A percentile compares a stretch with the other conserved stretches of the same genome.
These are phyloP conservation scores for Colletotrichum agaves DNA, from an alignment of 2,329 filamentous ascomycete genomes.

Conservation along the genomic window DNA sequence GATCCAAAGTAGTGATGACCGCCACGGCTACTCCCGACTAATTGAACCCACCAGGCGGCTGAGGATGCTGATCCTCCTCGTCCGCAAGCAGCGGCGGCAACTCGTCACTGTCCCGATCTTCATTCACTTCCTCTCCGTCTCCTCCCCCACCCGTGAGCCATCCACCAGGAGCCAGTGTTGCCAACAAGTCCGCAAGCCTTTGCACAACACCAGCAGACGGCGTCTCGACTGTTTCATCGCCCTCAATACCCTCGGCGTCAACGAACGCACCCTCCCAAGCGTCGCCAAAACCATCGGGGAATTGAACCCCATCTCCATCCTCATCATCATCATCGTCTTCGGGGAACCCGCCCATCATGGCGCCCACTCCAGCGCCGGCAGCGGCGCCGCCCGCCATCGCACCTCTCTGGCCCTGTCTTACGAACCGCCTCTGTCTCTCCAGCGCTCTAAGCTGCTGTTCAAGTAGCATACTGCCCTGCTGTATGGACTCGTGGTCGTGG, in stretches of 20 bases:
- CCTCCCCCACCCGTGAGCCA: conserved; percentile 5
- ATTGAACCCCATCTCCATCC: neutral
- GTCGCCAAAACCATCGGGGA: neutral
- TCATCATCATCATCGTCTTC: conserved; percentile 36
- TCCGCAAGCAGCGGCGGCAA: neutral
- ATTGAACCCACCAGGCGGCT: conserved; percentile 7
- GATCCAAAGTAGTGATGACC: too few relatives aligned
- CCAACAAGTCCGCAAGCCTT: conserved; percentile 27
- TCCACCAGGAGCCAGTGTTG: conserved; percentile 27
- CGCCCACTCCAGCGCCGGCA: conserved; percentile 19
- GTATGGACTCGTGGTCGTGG: conserved; percentile 36
- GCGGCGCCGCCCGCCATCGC: conserved; percentile 12
- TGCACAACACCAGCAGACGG: conserved; percentile 24
- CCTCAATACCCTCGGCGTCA: conserved; percentile 33
- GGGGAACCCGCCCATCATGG: conserved; percentile 28
- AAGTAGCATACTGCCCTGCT: conserved; percentile 15
- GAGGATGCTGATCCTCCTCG: conserved; percentile 1
- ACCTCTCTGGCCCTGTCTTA: neutral
- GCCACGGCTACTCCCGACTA: neutral
- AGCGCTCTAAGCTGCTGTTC: conserved; percentile 23
- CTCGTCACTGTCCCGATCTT: conserved; percentile 26
- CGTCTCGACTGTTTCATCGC: conserved; percentile 2
- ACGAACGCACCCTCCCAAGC: conserved; percentile 36
- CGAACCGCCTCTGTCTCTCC: neutral
- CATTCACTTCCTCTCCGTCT: conserved; percentile 10